A percentile compares a stretch with the other conserved stretches of the same genome.
Evolutionary conservation across 129 eudicot genomes (phyloP).

Genomic region (Silybum marianum): DNA sequence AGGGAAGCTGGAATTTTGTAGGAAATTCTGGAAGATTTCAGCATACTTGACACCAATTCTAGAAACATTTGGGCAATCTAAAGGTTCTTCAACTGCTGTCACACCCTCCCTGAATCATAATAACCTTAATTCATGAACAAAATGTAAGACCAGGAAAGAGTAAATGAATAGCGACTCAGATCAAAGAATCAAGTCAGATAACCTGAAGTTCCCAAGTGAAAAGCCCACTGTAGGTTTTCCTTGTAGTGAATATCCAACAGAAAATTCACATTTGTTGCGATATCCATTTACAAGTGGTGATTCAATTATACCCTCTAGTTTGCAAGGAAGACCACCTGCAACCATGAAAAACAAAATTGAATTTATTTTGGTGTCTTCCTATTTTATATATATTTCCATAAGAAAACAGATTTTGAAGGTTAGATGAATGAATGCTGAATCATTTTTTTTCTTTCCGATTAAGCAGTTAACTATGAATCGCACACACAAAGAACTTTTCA

Average conservation of each 20-base stretch:
- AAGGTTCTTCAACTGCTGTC: constrained; percentile 89
- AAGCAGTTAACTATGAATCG: background rate
- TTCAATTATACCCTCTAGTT: constrained; percentile 84
- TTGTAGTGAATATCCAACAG: constrained; percentile 78
- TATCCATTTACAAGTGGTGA: constrained; percentile 89
- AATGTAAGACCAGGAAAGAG: background rate
- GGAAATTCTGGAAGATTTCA: constrained; percentile 69
- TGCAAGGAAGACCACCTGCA: constrained; percentile 96
- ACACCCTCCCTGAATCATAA: constrained; percentile 80
- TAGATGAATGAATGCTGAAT: constrained; percentile 4
- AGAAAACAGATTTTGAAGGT: background rate
- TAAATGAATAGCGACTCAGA: background rate
- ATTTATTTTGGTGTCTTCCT: background rate
- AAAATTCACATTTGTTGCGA: constrained; percentile 94
- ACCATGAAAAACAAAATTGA: background rate
- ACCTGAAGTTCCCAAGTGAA: constrained; percentile 96
- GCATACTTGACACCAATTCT: constrained; percentile 71
- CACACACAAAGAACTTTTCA: background rate
- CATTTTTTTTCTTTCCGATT: background rate
- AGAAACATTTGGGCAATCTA: constrained; percentile 85
- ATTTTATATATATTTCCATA: background rate
- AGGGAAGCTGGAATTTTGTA: constrained; percentile 66
- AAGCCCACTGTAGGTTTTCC: constrained; percentile 87
- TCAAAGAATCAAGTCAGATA: background rate
- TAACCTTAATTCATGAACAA: background rate